Conservation (phyloP, 176 grass and related monocot species). For the Eragrostis nindensis region DNA sequence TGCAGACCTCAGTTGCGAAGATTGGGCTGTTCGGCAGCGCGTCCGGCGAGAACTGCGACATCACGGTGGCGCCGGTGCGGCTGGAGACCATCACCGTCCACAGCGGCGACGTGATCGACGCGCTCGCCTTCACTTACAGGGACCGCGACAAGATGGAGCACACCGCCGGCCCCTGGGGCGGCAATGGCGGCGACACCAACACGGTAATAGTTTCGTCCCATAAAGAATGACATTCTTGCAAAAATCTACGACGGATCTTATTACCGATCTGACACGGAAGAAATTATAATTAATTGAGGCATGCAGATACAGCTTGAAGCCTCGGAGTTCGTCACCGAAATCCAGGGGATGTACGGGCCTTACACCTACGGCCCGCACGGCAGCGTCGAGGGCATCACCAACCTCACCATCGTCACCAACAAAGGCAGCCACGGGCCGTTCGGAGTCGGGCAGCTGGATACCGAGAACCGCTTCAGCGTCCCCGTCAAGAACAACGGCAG, state of each 20-base stretch:
- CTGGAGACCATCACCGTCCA: slow-evolving; percentile 21
- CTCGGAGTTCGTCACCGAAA: slow-evolving; percentile 12
- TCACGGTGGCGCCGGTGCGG: slow-evolving; percentile 30
- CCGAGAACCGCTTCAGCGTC: slow-evolving; percentile 1
- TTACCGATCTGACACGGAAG: no score
- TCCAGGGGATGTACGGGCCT: neutral
- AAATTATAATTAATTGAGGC: neutral
- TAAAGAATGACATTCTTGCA: no score
- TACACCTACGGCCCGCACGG: neutral
- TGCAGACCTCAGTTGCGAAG: slow-evolving; percentile 31
- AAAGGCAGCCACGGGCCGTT: slow-evolving; percentile 14
- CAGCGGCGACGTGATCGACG: slow-evolving; percentile 26
- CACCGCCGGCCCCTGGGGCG: slow-evolving; percentile 28
- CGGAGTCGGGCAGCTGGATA: neutral
- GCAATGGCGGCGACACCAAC: neutral
- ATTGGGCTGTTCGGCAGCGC: slow-evolving; percentile 34
- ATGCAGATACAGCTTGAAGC: neutral
- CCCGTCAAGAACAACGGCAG: slow-evolving; percentile 24
- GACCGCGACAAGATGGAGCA: neutral
- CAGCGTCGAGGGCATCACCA: slow-evolving; percentile 3
- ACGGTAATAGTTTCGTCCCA: neutral
- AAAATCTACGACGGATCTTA: no score
- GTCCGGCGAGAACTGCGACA: slow-evolving; percentile 5
- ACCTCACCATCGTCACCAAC: slow-evolving; percentile 19
- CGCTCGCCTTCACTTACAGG: slow-evolving; percentile 26